Base-by-base conservation (phyloP, 1,284 basidiomycete species). In the Bothia castanella region DNA sequence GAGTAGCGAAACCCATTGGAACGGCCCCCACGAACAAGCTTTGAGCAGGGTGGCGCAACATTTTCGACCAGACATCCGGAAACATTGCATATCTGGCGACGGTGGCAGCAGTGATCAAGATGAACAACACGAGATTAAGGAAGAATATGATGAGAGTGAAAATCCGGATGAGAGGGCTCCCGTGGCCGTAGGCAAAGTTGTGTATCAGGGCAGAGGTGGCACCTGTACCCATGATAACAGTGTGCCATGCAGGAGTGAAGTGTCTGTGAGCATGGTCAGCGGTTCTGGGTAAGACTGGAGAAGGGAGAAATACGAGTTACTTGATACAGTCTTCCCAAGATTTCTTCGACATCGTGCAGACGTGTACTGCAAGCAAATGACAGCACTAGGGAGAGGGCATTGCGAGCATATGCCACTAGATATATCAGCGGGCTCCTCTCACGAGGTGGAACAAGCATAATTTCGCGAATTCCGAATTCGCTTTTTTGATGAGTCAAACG, bases 21-120 rank as follows among this genome's bases (percentile, higher is more conserved):
- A 82, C 69, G 29, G 76, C 74, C 4, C 83, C 82, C 31, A 85
- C 69, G 59, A 78, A 85, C 53, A 86, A 68, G 49, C 81, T 77
- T 55, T 85, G 78, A 3, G 73, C 68, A 0, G 78, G 75, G 56
- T 85, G 80, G 9, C 57, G 64, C 37, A 80, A 52, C 70, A 77
- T 74, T 9, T 69, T 66, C 5, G 41, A 47, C 62, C 76, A 76
- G 47, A 69, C 55, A n/a, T 73, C 70, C 0, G 79, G 79, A 63
- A 73, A 85, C 45, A 76, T 56, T 3, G 65, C 55, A 58, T 82
- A 83, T 36, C 82, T 72, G 23, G 71, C 66, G 3, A 69, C 52
- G 8, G 73, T 75, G 23, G 71, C 68, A 9, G 53, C 52, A 21
- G 68, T 62, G 30, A 85, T 76, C 19, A 76, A 57, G n/a, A 72